Base-by-base conservation (phyloP, 371 early-diverging fungal genomes). In the Smittium culicis region DNA sequence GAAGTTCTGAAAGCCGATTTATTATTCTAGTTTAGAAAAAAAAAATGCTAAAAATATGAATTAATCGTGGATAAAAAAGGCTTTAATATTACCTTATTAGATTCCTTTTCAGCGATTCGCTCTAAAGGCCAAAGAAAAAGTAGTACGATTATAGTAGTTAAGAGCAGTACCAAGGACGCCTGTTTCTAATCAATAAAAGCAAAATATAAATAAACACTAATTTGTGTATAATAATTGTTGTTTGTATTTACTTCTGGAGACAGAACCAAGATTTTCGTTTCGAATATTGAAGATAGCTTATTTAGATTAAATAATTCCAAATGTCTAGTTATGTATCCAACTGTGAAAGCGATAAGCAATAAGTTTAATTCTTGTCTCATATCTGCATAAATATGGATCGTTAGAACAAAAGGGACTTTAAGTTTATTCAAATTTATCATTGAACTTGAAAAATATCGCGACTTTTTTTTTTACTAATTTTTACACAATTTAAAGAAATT, bases 311-410 rank as follows among this genome's bases (percentile, higher is more conserved):
- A 71, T 33, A 76, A 71, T 63, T 75, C 75, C 69, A 77, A 75
- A 45, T 77, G 77, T 35, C 77, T 74, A 1, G 77, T 76, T 29
- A 77, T 73, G 60, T 73, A 77, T 28, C 77, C 77, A 54, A 77
- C 71, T 28, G 75, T 73, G 65, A 77, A 77, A 25, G 77, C 77
- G 45, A 77, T 76, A 20, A 77, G 71, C 30, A 77, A 71, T 35
- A 77, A 68, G 29, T 76, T 74, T 59, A 67, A 71, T 68, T 77
- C 75, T 68, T 77, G 75, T 35, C 73, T 72, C 77, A 77, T 77
- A 63, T 61, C 57, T 57, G 57, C n/a, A 57, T 14, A 45, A 45
- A 45, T 14, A 20, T 45, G 45, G 20, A 45, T 45, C 20, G 14
- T 45, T 14, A 14, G 20, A 45, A 45, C n/a, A n/a, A n/a, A n/a